These are phyloP conservation scores for Viola odorata DNA, from an alignment of 345 rosid species.

Conservation along the genomic window DNA sequence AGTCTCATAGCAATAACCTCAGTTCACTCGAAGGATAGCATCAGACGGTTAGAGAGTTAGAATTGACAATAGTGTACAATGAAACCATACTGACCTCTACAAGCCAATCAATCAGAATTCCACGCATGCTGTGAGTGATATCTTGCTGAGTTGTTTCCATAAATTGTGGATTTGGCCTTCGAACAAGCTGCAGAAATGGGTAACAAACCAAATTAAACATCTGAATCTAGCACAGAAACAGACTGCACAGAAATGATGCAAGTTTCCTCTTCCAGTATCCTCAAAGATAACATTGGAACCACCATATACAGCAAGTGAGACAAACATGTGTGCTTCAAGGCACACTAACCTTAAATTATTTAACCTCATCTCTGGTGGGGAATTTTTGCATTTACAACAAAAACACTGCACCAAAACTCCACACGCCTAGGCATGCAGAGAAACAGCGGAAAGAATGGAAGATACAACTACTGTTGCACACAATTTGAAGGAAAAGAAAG, in stretches of 20 bases:
- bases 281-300: slow-evolving; percentile 2
- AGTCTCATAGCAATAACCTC: too few relatives aligned
- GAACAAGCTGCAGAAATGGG: slow-evolving; percentile 45
- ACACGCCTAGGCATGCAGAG: too few relatives aligned
- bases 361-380: too few relatives aligned
- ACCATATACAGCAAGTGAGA: neutral
- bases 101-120: slow-evolving; percentile 93
- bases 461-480: neutral
- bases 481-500: neutral
- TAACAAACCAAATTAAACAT: slow-evolving; percentile 11
- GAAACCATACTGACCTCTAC: slow-evolving; percentile 62
- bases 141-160: slow-evolving; percentile 73
- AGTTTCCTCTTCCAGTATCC: slow-evolving; percentile 4
- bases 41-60: too few relatives aligned
- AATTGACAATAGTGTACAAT: neutral
- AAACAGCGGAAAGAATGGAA: neutral
- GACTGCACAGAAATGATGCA: neutral
- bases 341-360: neutral
- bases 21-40: too few relatives aligned
- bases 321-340: neutral
- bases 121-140: slow-evolving; percentile 79
- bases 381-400: neutral
- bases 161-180: slow-evolving; percentile 50
- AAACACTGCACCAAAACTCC: neutral
- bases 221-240: slow-evolving; percentile 1